A percentile compares a stretch with the other conserved stretches of the same genome.
phyloP scores from a whole-genome alignment of 192 early-diverging fungal genomes.

The Jimgerdemannia lactiflua region DNA sequence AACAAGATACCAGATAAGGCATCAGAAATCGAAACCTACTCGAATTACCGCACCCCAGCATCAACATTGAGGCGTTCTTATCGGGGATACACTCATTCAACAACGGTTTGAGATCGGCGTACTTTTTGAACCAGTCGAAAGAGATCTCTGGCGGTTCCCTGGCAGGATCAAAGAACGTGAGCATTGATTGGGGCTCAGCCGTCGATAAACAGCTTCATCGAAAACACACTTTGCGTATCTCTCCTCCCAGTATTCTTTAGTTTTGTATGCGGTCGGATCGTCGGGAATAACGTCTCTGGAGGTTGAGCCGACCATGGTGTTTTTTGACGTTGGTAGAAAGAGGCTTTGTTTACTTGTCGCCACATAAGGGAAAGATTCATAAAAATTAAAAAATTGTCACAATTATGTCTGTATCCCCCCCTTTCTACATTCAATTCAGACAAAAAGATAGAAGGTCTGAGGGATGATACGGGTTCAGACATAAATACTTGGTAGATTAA shows the following conservation, averaged over 20 bases:
- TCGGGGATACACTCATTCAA: slow-evolving; percentile 49
- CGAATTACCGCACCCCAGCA: slow-evolving; percentile 89
- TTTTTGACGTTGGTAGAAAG: too few relatives aligned
- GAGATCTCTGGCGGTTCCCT: slow-evolving; percentile 44
- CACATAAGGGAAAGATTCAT: too few relatives aligned
- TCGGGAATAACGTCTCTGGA: slow-evolving; percentile 47
- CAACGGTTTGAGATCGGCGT: slow-evolving; percentile 64
- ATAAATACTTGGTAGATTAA: too few relatives aligned
- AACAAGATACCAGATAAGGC: too few relatives aligned
- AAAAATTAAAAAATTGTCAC: too few relatives aligned
- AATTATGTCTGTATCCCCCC: too few relatives aligned
- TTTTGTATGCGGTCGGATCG: slow-evolving; percentile 70
- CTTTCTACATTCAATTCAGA: too few relatives aligned
- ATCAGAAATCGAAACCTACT: slow-evolving; percentile 28
- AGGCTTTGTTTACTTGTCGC: too few relatives aligned
- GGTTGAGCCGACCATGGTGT: slow-evolving; percentile 32
- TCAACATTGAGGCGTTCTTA: slow-evolving; percentile 63
- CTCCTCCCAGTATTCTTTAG: slow-evolving; percentile 77
- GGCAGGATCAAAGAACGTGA: slow-evolving; percentile 1
- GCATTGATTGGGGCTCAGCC: neutral
- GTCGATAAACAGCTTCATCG: neutral
- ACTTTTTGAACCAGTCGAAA: slow-evolving; percentile 93
- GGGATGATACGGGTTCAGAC: too few relatives aligned
- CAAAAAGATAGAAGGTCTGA: too few relatives aligned
- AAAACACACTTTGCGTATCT: slow-evolving; percentile 47